Evolutionary conservation across 768 basidiomycete genomes (phyloP).

Genomic region (Boletellus emodensis): DNA sequence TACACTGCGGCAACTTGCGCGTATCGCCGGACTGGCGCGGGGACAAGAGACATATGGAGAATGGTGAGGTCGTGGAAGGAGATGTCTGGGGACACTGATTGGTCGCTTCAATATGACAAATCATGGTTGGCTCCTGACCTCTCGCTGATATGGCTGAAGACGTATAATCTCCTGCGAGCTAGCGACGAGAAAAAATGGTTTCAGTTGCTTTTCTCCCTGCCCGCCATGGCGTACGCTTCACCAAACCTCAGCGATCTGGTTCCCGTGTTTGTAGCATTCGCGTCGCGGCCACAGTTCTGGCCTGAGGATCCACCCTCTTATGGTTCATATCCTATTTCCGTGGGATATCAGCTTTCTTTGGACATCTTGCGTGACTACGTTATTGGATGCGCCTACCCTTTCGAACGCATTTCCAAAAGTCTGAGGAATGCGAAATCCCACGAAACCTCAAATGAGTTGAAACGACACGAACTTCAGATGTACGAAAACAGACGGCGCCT

Average conservation of each 20-base stretch:
- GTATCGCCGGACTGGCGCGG: background rate
- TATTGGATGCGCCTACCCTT: background rate
- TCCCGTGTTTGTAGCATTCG: constrained; percentile 30
- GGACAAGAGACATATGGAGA: background rate
- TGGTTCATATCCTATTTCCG: constrained; percentile 3
- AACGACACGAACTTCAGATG: background rate
- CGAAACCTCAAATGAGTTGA: background rate
- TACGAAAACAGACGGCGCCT: background rate
- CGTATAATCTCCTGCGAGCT: constrained; percentile 23
- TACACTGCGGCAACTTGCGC: constrained; percentile 6
- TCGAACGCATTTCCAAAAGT: background rate
- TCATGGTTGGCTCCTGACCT: constrained; percentile 24
- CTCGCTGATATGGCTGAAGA: constrained; percentile 19
- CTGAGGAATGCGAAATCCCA: background rate
- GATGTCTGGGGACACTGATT: background rate
- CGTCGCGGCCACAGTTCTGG: constrained; percentile 11
- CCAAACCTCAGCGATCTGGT: constrained; percentile 10
- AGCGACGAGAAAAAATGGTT: constrained; percentile 8
- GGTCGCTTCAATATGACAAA: constrained; percentile 16
- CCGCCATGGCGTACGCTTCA: constrained; percentile 28
- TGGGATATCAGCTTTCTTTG: background rate
- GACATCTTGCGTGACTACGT: background rate
- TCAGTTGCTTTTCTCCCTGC: constrained; percentile 26
- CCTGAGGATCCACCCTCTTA: constrained; percentile 11
- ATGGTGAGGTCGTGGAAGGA: constrained; percentile 7